phyloP scores from a whole-genome alignment of 306 rosid species.

The Fragaria vesca region DNA sequence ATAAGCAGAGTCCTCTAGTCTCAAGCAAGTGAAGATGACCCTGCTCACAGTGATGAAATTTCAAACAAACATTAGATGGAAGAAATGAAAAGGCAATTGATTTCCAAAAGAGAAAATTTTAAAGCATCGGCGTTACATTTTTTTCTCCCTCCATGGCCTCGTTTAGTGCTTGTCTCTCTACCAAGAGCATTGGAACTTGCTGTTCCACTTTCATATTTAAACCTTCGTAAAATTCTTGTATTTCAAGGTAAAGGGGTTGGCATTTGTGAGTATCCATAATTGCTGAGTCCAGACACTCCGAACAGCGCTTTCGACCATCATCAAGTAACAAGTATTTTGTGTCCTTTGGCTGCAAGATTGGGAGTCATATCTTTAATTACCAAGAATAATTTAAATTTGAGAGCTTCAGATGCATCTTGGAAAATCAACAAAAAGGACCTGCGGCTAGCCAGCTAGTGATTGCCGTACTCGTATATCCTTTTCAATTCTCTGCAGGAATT shows the following conservation, averaged over 20 bases:
- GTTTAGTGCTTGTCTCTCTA: conserved; percentile 97
- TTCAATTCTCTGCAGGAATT: background rate
- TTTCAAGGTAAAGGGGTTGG: conserved; percentile 95
- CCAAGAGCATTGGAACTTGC: conserved; percentile 98
- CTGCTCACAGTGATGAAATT: conserved; percentile 37
- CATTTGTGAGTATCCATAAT: conserved; percentile 97
- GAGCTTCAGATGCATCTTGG: background rate
- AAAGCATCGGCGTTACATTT: conserved; percentile 43
- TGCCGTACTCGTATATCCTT: background rate
- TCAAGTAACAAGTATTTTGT: conserved; percentile 77
- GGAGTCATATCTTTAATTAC: conserved; percentile 29
- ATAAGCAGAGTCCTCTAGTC: conserved; percentile 98
- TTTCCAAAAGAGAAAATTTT: background rate
- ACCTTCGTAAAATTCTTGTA: conserved; percentile 95
- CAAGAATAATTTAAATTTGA: background rate
- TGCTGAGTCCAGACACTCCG: conserved; percentile 94
- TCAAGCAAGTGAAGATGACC: conserved; percentile 97
- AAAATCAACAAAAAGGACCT: background rate
- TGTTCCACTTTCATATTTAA: conserved; percentile 93
- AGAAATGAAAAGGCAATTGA: background rate
- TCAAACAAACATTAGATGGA: background rate
- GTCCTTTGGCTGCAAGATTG: conserved; percentile 75
- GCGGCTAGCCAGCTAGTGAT: background rate
- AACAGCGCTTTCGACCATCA: conserved; percentile 89
- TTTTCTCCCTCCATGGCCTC: conserved; percentile 99